Evolutionary conservation across 225 moss, liverwort and hornwort species (phyloP), one percentile per base, ranked within the genome.

Genomic region (Bryum argenteum): DNA sequence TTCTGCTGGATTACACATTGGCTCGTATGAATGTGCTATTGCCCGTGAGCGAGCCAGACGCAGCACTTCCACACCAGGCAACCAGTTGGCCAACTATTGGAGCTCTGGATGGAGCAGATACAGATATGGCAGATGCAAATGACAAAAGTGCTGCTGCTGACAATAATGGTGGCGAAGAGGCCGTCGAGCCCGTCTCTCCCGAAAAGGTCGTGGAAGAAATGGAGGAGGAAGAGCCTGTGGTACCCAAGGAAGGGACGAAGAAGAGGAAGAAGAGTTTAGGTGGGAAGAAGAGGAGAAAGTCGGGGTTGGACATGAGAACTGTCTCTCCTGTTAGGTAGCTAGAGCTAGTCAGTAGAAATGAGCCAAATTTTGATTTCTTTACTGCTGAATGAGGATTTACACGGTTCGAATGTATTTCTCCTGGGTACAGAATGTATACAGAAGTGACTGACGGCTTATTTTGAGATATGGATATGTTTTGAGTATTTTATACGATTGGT

Each of bases 1-100:
- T 91, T 73, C 74, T 94, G 20, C 80, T 94, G 26, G 97, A 98
- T 69, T 98, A 89, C 54, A 89, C 88, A 62, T 77, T 89, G 57
- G 85, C 88, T 9, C 80, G 85, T 10, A 86, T 89, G 88, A 86
- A 86, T 61, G 88, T 89, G 37, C 81, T 89, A 11, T 48, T 86
- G 28, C 88, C 88, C 24, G 15, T 73, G 17, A 86, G 81, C 9
- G 76, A 63, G 63, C 50, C 63, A 61, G 71, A 73, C 21, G 57
- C 65, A 22, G 50, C 62, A 38, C 21, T 72, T 52, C 0, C 51
- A 12, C 39, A 73, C 37, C 83, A 80, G 52, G 69, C 37, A 64
- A 77, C 83, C 40, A 81, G 87, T 77, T 87, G 87, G 87, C 87
- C 87, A 58, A 59, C 37, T 51, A 54, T 83, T 23, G 75, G 72